These are phyloP conservation scores for Russula brevipes DNA, from an alignment of 768 basidiomycete species.

Conservation along the genomic window DNA sequence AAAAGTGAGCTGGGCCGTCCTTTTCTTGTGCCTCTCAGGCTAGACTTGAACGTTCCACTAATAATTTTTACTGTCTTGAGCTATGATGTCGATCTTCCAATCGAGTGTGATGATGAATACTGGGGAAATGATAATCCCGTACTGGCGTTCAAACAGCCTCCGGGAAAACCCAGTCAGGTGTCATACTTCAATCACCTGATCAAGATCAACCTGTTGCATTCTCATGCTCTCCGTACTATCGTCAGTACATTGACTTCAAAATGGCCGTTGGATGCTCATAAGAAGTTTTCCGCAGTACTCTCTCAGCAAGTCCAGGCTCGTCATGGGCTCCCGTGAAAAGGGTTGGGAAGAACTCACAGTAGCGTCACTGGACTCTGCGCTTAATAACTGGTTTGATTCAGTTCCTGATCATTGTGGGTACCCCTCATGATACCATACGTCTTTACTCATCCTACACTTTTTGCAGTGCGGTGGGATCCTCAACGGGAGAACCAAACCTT, in stretches of 20 bases:
- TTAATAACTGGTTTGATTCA: conserved; percentile 35
- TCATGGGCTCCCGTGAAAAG: conserved; percentile 18
- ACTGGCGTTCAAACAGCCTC: conserved; percentile 56
- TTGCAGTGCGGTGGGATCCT: conserved; percentile 42
- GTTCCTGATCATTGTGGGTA: conserved; percentile 36
- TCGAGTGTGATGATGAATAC: conserved; percentile 25
- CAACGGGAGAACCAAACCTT: conserved; percentile 33
- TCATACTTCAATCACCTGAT: conserved; percentile 51
- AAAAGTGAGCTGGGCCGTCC: conserved; percentile 42
- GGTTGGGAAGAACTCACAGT: conserved; percentile 26
- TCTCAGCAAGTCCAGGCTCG: conserved; percentile 16
- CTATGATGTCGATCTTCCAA: conserved; percentile 24
- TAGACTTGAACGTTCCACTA: background rate
- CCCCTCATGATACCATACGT: background rate
- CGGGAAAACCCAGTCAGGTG: conserved; percentile 47
- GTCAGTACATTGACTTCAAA: conserved; percentile 31
- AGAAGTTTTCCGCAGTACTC: conserved; percentile 22
- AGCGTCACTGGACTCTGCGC: conserved; percentile 24
- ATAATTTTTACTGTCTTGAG: conserved; percentile 27
- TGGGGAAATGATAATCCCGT: conserved; percentile 19
- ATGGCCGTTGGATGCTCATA: background rate
- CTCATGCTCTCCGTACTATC: conserved; percentile 57
- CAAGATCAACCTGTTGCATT: conserved; percentile 58
- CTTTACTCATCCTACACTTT: background rate
- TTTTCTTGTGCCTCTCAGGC: background rate